Conservation (phyloP, 306 rosid genomes). For the Glycine tomentella region DNA sequence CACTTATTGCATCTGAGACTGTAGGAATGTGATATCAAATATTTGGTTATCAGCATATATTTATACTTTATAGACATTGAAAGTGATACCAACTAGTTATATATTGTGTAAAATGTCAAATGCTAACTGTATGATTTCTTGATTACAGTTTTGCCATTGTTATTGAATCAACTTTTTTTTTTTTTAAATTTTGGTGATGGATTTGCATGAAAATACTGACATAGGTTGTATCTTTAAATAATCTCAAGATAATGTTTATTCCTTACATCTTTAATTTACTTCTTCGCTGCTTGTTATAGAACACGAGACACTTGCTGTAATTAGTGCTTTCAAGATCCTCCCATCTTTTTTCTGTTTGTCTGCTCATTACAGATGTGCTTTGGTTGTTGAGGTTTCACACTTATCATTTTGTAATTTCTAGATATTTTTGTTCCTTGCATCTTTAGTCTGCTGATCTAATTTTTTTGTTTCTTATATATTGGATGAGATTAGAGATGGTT, state of each 20-base stretch:
- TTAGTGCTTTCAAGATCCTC: background rate
- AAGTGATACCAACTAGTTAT: background rate
- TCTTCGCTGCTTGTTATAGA: conserved; percentile 3
- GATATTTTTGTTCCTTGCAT: conserved; percentile 15
- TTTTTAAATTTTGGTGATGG: background rate
- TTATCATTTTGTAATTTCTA: background rate
- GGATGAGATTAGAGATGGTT: conserved; percentile 21
- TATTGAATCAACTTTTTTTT: background rate
- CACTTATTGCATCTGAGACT: background rate
- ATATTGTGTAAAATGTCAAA: background rate
- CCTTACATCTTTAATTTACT: conserved; percentile 14
- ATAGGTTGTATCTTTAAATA: conserved; percentile 16
- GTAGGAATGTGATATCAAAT: background rate
- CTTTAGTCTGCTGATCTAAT: conserved; percentile 14
- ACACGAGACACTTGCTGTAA: background rate
- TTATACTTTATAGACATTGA: background rate
- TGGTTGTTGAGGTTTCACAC: conserved; percentile 16
- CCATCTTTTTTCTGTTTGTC: background rate
- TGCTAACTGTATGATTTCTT: background rate
- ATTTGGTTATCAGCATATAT: background rate
- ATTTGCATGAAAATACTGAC: conserved; percentile 25
- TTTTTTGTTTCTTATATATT: conserved; percentile 3
- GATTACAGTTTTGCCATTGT: conserved; percentile 1
- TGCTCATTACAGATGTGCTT: conserved; percentile 8
- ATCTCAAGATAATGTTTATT: conserved; percentile 4